These are phyloP conservation scores for Phytophthora syringae DNA, from an alignment of 352 stramenopile species.

Conservation along the genomic window DNA sequence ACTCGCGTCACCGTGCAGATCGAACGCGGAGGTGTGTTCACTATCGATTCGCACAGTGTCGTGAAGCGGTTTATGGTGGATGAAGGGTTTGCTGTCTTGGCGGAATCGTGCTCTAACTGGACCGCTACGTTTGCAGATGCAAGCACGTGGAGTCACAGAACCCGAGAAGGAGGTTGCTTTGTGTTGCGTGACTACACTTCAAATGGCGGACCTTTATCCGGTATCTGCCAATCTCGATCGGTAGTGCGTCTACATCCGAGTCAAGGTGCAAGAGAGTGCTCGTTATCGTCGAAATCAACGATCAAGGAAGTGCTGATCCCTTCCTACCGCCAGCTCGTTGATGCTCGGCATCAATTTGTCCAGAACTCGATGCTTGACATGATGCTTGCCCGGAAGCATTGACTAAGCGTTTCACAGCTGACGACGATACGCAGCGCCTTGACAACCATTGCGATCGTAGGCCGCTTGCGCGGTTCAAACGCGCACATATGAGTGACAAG, in stretches of 20 bases:
- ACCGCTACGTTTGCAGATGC: neutral
- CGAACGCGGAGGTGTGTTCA: neutral
- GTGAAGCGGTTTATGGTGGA: slow-evolving; percentile 20
- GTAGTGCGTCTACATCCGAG: slow-evolving; percentile 4
- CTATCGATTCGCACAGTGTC: slow-evolving; percentile 11
- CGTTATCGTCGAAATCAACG: neutral
- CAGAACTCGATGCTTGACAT: slow-evolving; percentile 18
- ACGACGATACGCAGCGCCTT: slow-evolving; percentile 18
- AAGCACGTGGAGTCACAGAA: neutral
- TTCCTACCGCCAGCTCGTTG: slow-evolving; percentile 10
- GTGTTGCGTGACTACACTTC: slow-evolving; percentile 7
- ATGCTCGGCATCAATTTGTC: slow-evolving; percentile 17
- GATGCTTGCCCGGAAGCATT: neutral
- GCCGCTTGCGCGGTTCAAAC: slow-evolving; percentile 8
- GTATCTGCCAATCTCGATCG: slow-evolving; percentile 5
- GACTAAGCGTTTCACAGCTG: slow-evolving; percentile 2
- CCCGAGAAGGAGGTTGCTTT: slow-evolving; percentile 14
- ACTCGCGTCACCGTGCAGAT: slow-evolving; percentile 2
- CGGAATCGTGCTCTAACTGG: slow-evolving; percentile 14
- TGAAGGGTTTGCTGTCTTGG: slow-evolving; percentile 1
- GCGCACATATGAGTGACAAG: slow-evolving; percentile 27
- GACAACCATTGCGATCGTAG: slow-evolving; percentile 5
- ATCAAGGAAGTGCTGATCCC: slow-evolving; percentile 15
- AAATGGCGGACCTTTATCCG: neutral
- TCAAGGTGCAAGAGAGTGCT: neutral